phyloP scores from a whole-genome alignment of 768 basidiomycete species.

The Baorangia bicolor region DNA sequence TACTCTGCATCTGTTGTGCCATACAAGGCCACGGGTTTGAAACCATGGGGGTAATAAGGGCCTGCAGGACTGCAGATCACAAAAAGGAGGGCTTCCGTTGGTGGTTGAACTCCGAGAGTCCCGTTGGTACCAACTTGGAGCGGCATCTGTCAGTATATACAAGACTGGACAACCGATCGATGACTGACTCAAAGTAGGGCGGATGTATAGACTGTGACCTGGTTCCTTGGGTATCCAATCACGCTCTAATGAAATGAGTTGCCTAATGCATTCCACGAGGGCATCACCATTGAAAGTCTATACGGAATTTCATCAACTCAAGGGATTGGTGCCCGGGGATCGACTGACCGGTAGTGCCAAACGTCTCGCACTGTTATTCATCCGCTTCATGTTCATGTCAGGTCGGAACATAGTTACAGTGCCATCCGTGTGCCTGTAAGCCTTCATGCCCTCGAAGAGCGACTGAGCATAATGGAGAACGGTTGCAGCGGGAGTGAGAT shows the following conservation, averaged over 20 bases:
- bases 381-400: constrained; percentile 96
- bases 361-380: constrained; percentile 82
- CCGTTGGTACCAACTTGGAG: constrained; percentile 64
- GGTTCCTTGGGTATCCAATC: constrained; percentile 90
- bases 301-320: constrained; percentile 3
- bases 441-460: constrained; percentile 94
- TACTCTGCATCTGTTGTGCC: constrained; percentile 67
- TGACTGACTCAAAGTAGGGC: constrained; percentile 65
- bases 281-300: constrained; percentile 79
- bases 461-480: constrained; percentile 94
- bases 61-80: constrained; percentile 66
- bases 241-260: constrained; percentile 78
- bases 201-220: constrained; percentile 90
- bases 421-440: constrained; percentile 74
- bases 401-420: constrained; percentile 86
- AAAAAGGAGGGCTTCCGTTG: constrained; percentile 67
- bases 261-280: constrained; percentile 77
- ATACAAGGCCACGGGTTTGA: constrained; percentile 88
- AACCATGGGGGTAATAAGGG: constrained; percentile 82
- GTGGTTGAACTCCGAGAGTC: constrained; percentile 50
- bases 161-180: background rate
- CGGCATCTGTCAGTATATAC: constrained; percentile 3
- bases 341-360: constrained; percentile 69
- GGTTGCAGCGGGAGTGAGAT: constrained; percentile 42
- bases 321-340: background rate